Conservation (phyloP, 805 yeast genomes). For the Saccharomycopsis sp. region DNA sequence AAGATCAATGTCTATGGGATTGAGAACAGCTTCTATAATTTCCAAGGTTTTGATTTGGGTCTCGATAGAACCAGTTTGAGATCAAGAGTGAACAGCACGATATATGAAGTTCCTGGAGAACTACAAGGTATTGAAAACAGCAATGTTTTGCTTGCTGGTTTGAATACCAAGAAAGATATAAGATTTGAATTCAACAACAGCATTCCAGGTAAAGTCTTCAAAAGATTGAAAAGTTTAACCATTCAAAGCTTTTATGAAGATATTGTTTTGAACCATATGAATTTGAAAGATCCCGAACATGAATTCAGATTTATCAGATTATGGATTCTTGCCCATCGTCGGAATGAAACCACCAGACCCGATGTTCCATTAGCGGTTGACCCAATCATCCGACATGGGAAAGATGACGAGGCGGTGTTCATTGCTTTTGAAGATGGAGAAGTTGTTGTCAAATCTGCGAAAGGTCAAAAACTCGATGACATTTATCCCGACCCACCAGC, state of each 20-base stretch:
- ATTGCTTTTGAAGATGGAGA: conserved; percentile 21
- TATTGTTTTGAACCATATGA: conserved; percentile 37
- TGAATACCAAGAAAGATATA: not conserved
- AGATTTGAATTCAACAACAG: not conserved
- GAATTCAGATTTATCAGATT: conserved; percentile 38
- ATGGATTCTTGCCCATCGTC: conserved; percentile 58
- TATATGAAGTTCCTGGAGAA: conserved; percentile 19
- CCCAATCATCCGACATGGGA: conserved; percentile 19
- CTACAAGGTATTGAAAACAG: no score
- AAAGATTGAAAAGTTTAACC: conserved; percentile 48
- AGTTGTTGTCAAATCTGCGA: not conserved
- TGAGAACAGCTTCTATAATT: conserved; percentile 42
- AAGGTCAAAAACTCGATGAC: not conserved
- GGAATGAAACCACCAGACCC: conserved; percentile 64
- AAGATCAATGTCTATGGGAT: conserved; percentile 49
- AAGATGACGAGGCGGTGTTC: conserved; percentile 12
- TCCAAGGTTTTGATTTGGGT: conserved; percentile 68
- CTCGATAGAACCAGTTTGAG: conserved; percentile 39
- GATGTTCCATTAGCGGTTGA: conserved; percentile 32
- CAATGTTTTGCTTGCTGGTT: not conserved
- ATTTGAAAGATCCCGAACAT: conserved; percentile 25
- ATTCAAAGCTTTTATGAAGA: conserved; percentile 40
- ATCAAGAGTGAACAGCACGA: conserved; percentile 22
- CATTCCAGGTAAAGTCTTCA: conserved; percentile 24
- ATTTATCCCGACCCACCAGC: no score